Evolutionary conservation across 2,329 filamentous ascomycete species (phyloP), one percentile per base, ranked within the genome.

Genomic region (Penicillium sp.): DNA sequence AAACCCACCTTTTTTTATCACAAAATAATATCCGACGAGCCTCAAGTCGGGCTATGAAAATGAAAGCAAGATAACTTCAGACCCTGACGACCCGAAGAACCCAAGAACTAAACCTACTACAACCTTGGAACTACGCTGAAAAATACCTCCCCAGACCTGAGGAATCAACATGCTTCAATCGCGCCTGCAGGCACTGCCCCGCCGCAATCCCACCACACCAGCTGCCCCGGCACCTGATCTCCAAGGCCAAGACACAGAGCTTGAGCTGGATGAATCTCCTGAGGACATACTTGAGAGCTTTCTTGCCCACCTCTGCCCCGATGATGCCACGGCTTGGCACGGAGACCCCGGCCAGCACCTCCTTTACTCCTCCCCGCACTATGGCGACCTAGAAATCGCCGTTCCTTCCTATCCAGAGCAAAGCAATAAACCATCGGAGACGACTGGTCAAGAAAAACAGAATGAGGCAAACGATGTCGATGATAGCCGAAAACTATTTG

Each of bases 241-340:
- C 27, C 23, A 62, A 16, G 60, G 67, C 31, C 54, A 67, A 21
- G 60, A 65, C 5, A 33, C 55, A 9, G 31, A 55, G 23, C 31
- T 55, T 14, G 53, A 60, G 14, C 1, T 33, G 23, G 65, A 71
- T 9, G 73, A 75, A 49, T 70, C 69, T 25, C 68, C 77, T 4
- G 81, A 83, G 68, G 81, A 84, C 68, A 76, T 85, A 63, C 85
- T 86, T 67, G 71, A 76, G 9, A 75, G 77, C 14, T 80, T 82
- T n/a, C 76, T 85, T 8, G 77, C 81, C 29, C 73, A 79, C 58
- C 75, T 86, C 56, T 85, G 85, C 71, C 79, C 81, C 7, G 83
- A 87, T 58, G 83, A 86, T 67, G 67, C 80, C 14, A 78, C 78
- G 33, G 80, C 80, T 62, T 78, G 78, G 57, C 83, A 86, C 65